A percentile compares a stretch with the other conserved stretches of the same genome.
phyloP scores from a whole-genome alignment of 805 yeast genomes.

The baker's yeast (Saccharomyces cerevisiae) region DNA sequence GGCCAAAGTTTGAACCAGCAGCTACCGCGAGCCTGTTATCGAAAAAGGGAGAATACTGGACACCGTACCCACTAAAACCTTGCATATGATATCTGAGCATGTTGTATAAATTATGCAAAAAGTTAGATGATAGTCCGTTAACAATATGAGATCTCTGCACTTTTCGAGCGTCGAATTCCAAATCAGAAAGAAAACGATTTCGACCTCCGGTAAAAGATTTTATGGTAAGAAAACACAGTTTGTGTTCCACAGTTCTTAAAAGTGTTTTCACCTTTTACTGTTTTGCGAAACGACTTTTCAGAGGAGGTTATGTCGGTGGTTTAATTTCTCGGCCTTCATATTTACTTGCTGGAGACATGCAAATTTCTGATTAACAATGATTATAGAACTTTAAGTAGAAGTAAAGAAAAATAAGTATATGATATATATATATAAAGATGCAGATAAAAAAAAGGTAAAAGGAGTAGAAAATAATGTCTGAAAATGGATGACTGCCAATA shows the following conservation, averaged over 20 bases:
- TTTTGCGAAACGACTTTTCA: not conserved
- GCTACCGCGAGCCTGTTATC: slow-evolving; percentile 88
- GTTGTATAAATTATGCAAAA: not conserved
- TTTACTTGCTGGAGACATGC: not conserved
- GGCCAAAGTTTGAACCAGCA: slow-evolving; percentile 83
- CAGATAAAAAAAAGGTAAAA: not conserved
- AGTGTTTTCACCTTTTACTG: not conserved
- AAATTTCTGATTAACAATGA: not conserved
- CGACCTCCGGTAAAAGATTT: not conserved
- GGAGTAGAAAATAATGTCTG: not conserved
- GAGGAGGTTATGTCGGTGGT: not conserved
- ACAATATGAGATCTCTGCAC: not conserved
- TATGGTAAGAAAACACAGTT: not conserved
- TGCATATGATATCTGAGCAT: slow-evolving; percentile 70
- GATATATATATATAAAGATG: not conserved
- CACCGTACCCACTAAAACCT: slow-evolving; percentile 81
- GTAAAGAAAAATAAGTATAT: not conserved
- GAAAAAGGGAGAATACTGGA: slow-evolving; percentile 83
- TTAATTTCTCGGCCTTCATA: not conserved
- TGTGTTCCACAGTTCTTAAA: not conserved
- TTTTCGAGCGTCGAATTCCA: not conserved
- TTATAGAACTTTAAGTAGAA: not conserved
- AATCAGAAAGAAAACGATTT: not conserved
- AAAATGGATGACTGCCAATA: not conserved
- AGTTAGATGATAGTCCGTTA: not conserved